phyloP scores from a whole-genome alignment of 176 grass and related monocot species.

The Melocanna baccifera region DNA sequence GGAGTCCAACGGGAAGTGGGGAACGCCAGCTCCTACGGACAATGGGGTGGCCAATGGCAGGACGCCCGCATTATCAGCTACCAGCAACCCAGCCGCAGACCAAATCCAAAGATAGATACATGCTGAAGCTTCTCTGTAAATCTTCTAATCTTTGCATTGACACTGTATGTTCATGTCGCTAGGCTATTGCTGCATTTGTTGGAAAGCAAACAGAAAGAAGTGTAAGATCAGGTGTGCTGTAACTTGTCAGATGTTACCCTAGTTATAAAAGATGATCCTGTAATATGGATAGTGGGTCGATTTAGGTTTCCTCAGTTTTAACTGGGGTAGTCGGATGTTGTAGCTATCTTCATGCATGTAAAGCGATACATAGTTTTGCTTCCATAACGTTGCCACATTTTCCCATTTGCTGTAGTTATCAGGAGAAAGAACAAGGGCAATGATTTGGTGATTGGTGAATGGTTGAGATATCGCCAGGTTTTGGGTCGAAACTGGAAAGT shows the following conservation, averaged over 20 bases:
- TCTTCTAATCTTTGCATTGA: conserved; percentile 43
- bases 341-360: conserved; percentile 31
- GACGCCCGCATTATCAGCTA: conserved; percentile 43
- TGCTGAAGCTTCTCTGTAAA: conserved; percentile 30
- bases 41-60: conserved; percentile 67
- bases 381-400: not conserved
- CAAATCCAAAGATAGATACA: conserved; percentile 71
- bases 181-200: conserved; percentile 43
- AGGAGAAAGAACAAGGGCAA: not conserved
- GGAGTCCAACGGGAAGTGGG: conserved; percentile 82
- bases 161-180: conserved; percentile 37
- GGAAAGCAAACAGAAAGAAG: conserved; percentile 8
- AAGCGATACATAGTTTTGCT: conserved; percentile 33
- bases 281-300: conserved; percentile 18
- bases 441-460: not conserved
- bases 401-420: not conserved
- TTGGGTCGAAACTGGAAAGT: not conserved
- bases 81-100: conserved; percentile 57
- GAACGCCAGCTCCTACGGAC: conserved; percentile 43
- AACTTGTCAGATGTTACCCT: conserved; percentile 24
- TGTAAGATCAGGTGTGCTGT: conserved; percentile 31
- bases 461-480: not conserved
- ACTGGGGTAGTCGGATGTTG: conserved; percentile 11
- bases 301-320: conserved; percentile 37
- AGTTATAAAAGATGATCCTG: conserved; percentile 20